Conservation (phyloP, 192 early-diverging fungal genomes). For the Coemansia sp. region DNA sequence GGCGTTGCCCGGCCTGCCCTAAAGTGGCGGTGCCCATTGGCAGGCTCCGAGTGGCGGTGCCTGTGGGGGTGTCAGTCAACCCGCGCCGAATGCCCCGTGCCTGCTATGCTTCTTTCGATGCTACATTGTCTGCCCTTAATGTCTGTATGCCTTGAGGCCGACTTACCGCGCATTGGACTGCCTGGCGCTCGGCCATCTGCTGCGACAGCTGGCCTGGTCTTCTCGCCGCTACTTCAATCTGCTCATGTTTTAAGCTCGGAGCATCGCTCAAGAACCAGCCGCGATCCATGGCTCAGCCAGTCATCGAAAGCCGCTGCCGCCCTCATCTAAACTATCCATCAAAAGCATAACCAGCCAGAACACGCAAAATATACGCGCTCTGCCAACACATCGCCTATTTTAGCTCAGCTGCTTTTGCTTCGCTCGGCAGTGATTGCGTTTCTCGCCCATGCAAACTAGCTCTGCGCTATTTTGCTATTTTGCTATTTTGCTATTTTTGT, state of each 20-base stretch:
- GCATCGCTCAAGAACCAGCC: background rate
- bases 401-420: background rate
- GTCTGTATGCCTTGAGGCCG: background rate
- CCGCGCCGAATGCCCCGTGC: background rate
- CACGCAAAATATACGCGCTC: background rate
- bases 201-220: background rate
- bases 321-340: background rate
- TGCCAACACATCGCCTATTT: background rate
- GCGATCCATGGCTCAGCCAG: background rate
- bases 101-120: conserved; percentile 3
- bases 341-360: background rate
- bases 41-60: conserved; percentile 50
- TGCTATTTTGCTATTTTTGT: background rate
- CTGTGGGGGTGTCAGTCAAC: conserved; percentile 3
- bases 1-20: conserved; percentile 12
- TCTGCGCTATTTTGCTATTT: background rate
- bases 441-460: background rate
- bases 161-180: no score
- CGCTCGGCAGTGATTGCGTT: background rate
- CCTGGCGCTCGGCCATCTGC: background rate
- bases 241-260: background rate
- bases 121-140: background rate
- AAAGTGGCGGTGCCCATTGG: conserved; percentile 49
- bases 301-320: background rate
- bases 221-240: background rate